Conservation (phyloP, 2,329 filamentous ascomycete species). For the Lachnellula suecica region DNA sequence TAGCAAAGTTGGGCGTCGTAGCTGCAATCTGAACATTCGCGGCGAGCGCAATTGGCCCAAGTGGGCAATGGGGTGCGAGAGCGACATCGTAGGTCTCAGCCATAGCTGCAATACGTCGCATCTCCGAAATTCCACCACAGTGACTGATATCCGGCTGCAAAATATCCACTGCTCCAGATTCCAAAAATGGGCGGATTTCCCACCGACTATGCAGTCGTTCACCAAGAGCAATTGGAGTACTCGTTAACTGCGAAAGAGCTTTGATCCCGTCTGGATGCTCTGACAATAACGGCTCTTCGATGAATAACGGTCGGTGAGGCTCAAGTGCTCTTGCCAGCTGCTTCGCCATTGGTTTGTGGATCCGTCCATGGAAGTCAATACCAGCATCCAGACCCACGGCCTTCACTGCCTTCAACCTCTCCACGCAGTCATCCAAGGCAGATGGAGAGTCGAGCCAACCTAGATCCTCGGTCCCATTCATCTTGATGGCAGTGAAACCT, state of each 20-base stretch:
- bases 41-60: constrained; percentile 72
- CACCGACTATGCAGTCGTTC: constrained; percentile 71
- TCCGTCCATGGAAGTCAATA: constrained; percentile 75
- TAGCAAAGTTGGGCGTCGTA: constrained; percentile 63
- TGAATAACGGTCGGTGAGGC: constrained; percentile 69
- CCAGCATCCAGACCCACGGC: constrained; percentile 69
- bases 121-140: constrained; percentile 70
- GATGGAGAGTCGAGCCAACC: constrained; percentile 74
- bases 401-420: constrained; percentile 68
- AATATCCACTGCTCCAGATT: constrained; percentile 67
- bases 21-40: constrained; percentile 68
- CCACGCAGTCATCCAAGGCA: constrained; percentile 60
- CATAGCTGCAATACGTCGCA: constrained; percentile 68
- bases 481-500: constrained; percentile 69
- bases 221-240: constrained; percentile 68
- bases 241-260: constrained; percentile 54
- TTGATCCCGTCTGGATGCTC: constrained; percentile 62
- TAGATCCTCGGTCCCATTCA: constrained; percentile 77
- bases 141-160: constrained; percentile 74
- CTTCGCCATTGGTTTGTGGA: constrained; percentile 80
- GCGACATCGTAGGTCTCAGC: constrained; percentile 73
- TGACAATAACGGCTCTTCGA: constrained; percentile 71
- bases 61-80: constrained; percentile 70
- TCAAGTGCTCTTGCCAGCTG: constrained; percentile 68
- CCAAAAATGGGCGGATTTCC: constrained; percentile 72